Conservation (phyloP, 2,329 filamentous ascomycete genomes). For the Xylariomycetidae sp. region DNA sequence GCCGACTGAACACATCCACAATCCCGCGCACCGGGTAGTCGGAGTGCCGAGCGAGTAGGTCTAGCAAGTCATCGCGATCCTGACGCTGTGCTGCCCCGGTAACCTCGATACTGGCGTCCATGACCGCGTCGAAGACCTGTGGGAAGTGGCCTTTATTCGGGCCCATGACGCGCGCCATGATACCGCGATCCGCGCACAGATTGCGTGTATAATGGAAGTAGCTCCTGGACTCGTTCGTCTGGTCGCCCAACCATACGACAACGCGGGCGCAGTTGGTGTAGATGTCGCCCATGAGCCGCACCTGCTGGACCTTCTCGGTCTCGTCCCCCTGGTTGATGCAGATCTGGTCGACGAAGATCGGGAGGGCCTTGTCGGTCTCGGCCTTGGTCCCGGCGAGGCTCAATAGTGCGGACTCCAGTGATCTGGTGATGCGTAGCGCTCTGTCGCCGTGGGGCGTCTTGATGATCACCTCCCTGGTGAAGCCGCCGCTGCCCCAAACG, state of each 20-base stretch:
- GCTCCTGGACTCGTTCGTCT: conserved; percentile 3
- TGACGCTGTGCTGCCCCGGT: conserved; percentile 8
- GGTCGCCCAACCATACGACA: conserved; percentile 12
- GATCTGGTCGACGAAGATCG: conserved; percentile 17
- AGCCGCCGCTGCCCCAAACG: conserved; percentile 19
- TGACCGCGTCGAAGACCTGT: conserved; percentile 26
- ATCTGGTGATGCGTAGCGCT: conserved; percentile 19
- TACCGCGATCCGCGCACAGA: conserved; percentile 5
- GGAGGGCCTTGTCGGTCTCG: no score
- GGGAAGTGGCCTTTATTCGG: conserved; percentile 16
- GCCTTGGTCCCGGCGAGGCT: conserved; percentile 13
- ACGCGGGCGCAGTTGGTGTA: conserved; percentile 9
- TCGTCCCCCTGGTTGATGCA: conserved; percentile 16
- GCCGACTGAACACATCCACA: conserved; percentile 22
- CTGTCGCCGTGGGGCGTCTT: conserved; percentile 9
- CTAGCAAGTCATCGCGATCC: conserved; percentile 24
- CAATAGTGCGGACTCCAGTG: conserved; percentile 26
- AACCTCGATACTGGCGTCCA: conserved; percentile 17
- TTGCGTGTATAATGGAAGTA: conserved; percentile 8
- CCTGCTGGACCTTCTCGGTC: conserved; percentile 12
- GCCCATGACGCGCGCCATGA: conserved; percentile 16
- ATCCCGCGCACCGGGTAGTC: conserved; percentile 21
- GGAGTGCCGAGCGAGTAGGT: conserved; percentile 14
- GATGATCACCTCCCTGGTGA: conserved; percentile 23
- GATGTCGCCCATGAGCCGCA: conserved; percentile 15